Evolutionary conservation across 2,329 filamentous ascomycete species (phyloP), one percentile per base, ranked within the genome.

Genomic region (Truncatella angustata): DNA sequence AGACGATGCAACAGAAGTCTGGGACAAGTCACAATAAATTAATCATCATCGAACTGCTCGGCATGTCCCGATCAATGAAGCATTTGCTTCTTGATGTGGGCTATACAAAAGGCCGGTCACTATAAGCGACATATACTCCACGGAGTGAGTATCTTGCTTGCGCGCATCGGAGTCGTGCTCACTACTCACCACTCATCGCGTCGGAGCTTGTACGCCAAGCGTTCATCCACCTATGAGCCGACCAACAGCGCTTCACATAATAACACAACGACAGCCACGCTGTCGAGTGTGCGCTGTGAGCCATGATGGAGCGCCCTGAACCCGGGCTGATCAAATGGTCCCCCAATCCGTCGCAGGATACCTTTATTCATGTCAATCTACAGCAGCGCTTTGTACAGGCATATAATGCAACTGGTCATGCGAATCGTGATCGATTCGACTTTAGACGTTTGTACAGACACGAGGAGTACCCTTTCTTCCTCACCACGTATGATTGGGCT

Each of bases 401-500:
- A 20, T 86, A 84, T 60, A 76, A 84, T 59, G 81, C 84, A 1
- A 84, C 75, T 3, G 83, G 84, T 1, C 75, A 81, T 54, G 83
- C 82, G 9, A 76, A 79, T 34, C 72, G 73, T 16, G 78, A 80
- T 0, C 70, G 66, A 1, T 86, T 87, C 58, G 79, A 87, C 58
- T 83, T 79, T 60, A 70, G 74, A 46, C 80, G 77, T 59, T 66
- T 81, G 18, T 78, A 78, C 18, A 79, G 81, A 46, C 82, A 86
- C 59, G 80, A 85, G 63, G 81, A 86, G 59, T 79, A 85, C 40
- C 84, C 83, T 35, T 44, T 44, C 16, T 78, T 80, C 4, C 72
- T 87, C 53, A 86, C 80, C 39, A 84, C 83, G 4, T 86, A 85
- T 63, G 84, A 87, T 69, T 87, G 83, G 84, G 86, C 83, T 11